Evolutionary conservation across 768 basidiomycete species (phyloP), one percentile per base, ranked within the genome.

Genomic region (Amanita inopinata): DNA sequence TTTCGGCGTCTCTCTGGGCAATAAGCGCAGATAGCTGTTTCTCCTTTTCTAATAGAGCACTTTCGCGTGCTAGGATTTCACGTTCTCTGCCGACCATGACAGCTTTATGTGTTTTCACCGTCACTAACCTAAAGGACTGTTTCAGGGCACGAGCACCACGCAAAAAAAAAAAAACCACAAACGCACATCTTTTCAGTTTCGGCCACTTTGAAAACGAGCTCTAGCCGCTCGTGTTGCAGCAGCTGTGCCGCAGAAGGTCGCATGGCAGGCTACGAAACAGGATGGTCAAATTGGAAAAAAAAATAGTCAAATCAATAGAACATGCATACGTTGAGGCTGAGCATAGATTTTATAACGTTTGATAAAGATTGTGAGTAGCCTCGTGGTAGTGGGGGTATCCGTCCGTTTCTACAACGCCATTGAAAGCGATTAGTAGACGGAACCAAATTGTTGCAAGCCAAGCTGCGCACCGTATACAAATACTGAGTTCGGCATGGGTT

Each of bases 371-470:
- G 78, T 12, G 84, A 86, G 57, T 93, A 94, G 5, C 83, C 80
- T 49, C 79, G 71, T 0, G 92, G 91, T 34, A 96, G 62, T 2
- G 89, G 89, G 5, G 91, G 92, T 59, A 94, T 87, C n/a, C 87
- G 79, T 10, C 87, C 90, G 48, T 84, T 89, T 51, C 83, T 85
- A 48, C 24, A 7, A 18, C 48, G 9, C 20, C 14, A 19, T 43
- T 17, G 41, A 33, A 18, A 11, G 28, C 9, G 8, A 15, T 18
- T 2, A 36, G 4, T 22, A 8, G 23, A n/a, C 17, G 10, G 23
- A 5, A 24, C 27, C 12, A 45, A n/a, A n/a, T n/a, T n/a, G n/a
- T n/a, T n/a, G n/a, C 22, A 12, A 22, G 27, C 14, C 11, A 33
- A n/a, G 2, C 10, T 40, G 56, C 72, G 9, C 30, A 81, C 83